These are phyloP conservation scores for Ophiostoma australiae DNA, from an alignment of 2,329 filamentous ascomycete genomes.

Conservation along the genomic window DNA sequence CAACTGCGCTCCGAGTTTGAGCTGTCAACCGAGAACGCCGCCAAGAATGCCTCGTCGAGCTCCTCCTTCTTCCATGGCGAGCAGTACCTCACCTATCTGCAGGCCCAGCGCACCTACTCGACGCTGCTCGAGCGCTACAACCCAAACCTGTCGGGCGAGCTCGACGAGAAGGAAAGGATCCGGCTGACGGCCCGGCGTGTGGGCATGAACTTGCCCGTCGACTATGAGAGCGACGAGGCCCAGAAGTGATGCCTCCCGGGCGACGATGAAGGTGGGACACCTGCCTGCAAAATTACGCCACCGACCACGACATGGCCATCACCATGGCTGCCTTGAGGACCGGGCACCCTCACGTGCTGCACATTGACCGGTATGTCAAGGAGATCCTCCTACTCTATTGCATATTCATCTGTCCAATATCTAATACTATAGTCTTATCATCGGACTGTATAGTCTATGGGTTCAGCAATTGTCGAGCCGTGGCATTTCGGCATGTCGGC, in stretches of 20 bases:
- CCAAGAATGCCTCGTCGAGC: slow-evolving; percentile 31
- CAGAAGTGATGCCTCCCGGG: neutral
- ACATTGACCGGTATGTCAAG: neutral
- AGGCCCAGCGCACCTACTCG: slow-evolving; percentile 78
- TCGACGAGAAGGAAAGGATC: slow-evolving; percentile 80
- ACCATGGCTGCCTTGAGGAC: neutral
- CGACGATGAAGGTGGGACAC: neutral
- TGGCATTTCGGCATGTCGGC: neutral
- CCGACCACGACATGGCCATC: neutral
- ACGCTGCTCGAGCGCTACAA: slow-evolving; percentile 87
- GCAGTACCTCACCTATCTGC: slow-evolving; percentile 74
- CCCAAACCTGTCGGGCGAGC: slow-evolving; percentile 66
- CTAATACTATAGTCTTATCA: neutral
- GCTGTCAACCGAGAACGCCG: slow-evolving; percentile 32
- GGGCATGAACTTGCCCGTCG: slow-evolving; percentile 78
- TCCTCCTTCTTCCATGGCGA: slow-evolving; percentile 49
- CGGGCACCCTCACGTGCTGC: neutral
- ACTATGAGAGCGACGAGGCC: slow-evolving; percentile 38
- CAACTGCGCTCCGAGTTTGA: slow-evolving; percentile 62
- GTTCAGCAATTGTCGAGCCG: neutral
- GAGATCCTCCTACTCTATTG: neutral
- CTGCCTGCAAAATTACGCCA: neutral
- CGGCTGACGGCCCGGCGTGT: slow-evolving; percentile 79
- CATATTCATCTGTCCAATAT: neutral
- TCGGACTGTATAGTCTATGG: neutral